Evolutionary conservation across 2,329 filamentous ascomycete genomes (phyloP), one percentile per base, ranked within the genome.

Genomic region (Claviceps arundinis): DNA sequence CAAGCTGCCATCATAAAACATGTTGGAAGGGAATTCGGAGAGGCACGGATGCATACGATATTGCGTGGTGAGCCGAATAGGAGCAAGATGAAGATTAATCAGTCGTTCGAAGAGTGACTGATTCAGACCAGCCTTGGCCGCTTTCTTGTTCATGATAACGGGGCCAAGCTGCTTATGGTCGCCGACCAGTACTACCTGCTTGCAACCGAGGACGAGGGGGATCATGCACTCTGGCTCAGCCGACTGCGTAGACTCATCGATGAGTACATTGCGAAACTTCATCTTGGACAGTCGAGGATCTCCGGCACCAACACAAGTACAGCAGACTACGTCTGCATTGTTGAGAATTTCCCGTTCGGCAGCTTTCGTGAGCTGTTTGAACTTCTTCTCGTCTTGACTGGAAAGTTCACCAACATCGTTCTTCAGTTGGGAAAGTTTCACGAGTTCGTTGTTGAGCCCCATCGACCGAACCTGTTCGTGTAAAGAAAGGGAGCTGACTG

Each of bases 101-200:
- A 98, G 77, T 61, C 93, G 89, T 72, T 98, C 93, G 63, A 98
- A 98, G 9, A 98, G 76, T n/a, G 91, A 97, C 68, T 97, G 93
- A 70, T 97, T 96, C 16, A 98, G 76, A 55, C 93, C 93, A 52
- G 93, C 93, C 70, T 97, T 97, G 56, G 93, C 93, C 14, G 93
- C 93, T 71, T 97, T 97, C 78, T 98, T 98, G 77, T 98, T 98
- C 91, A 98, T 98, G 65, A 98, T 97, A 61, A 98, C 93, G 1
- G 93, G 93, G 0, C 93, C 93, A 58, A 98, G 81, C 67, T 98
- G 93, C 69, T 97, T 94, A 70, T 98, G 93, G 64, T 98, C 93
- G 64, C 93, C 93, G 43, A 98, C 93, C 38, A 98, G 79, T n/a
- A 98, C 93, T 48, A 96, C 89, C 68, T 98, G 93, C 73, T 98